Evolutionary conservation across 257 asterid genomes (phyloP), one percentile per base, ranked within the genome.

Genomic region (Haberlea rhodopensis): DNA sequence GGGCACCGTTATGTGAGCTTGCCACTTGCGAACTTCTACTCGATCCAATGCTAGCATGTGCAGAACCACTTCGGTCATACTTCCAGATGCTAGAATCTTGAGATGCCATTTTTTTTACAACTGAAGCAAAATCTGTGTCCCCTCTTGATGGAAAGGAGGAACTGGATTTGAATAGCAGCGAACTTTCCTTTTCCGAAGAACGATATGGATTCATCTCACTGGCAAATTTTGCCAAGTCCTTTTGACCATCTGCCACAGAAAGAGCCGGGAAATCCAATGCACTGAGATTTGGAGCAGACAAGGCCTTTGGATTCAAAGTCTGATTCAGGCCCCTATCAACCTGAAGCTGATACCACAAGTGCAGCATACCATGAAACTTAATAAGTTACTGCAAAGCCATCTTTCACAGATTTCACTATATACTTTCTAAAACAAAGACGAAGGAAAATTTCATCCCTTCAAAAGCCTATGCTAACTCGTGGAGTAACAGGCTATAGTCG

Each of bases 191-290:
- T 48, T 62, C 89, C 18, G 83, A 57, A 59, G 80, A 71, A 73
- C 75, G 74, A 57, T 75, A 81, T 18, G 86, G 83, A 62, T 70
- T 69, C 6, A 69, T 71, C 53, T 74, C 81, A 16, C 76, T 82
- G 62, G 75, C 46, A 77, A 76, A 82, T 45, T 76, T 84, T 24
- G 76, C 66, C 73, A 81, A 62, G 60, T 81, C 84, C 8, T 79
- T 80, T 65, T 75, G 86, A 66, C 79, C 73, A 51, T 81, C 95
- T 66, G 83, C 72, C 8, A 66, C 78, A 65, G 94, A 80, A 55
- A 87, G 95, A 40, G 97, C 96, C n/a, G 99, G 99, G 67, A 94
- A 90, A 80, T 88, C 96, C 86, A 84, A 71, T 20, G 83, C 75
- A 67, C 60, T 82, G 26, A 84, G 95, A 67, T 80, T 90, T 52